Evolutionary conservation across 441 rosid species (phyloP).

Genomic region (Syzygium malaccense): DNA sequence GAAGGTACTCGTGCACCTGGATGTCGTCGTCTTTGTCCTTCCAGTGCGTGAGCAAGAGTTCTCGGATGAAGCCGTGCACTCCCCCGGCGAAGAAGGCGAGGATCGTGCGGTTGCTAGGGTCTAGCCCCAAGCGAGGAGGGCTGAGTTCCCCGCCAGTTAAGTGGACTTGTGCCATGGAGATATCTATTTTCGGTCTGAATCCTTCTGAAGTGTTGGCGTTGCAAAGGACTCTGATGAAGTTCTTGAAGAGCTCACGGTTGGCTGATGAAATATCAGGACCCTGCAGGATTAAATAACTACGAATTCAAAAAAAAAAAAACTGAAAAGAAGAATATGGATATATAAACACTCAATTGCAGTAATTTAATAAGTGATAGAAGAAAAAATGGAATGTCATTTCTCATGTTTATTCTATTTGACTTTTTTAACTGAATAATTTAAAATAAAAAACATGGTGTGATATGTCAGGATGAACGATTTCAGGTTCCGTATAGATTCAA

Average conservation of each 20-base stretch:
- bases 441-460: background rate
- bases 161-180: conserved; percentile 28
- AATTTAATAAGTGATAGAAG: background rate
- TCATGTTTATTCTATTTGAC: background rate
- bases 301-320: background rate
- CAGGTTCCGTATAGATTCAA: too few relatives aligned
- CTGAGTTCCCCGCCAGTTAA: conserved; percentile 6
- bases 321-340: background rate
- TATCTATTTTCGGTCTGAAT: conserved; percentile 35
- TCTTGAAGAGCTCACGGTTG: conserved; percentile 26
- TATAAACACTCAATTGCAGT: background rate
- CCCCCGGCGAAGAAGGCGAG: conserved; percentile 50
- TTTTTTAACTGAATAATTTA: background rate
- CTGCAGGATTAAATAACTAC: conserved; percentile 7
- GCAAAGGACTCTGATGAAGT: conserved; percentile 39
- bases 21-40: conserved; percentile 26
- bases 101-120: conserved; percentile 21
- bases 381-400: background rate
- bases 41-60: conserved; percentile 29
- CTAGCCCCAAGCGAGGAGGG: background rate
- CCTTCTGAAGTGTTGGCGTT: conserved; percentile 46
- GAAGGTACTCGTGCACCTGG: conserved; percentile 32
- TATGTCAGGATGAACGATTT: background rate
- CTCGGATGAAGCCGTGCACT: conserved; percentile 34
- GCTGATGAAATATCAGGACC: conserved; percentile 26